Evolutionary conservation across 768 basidiomycete genomes (phyloP), one percentile per base, ranked within the genome.

Genomic region (Tricholoma matsutake): DNA sequence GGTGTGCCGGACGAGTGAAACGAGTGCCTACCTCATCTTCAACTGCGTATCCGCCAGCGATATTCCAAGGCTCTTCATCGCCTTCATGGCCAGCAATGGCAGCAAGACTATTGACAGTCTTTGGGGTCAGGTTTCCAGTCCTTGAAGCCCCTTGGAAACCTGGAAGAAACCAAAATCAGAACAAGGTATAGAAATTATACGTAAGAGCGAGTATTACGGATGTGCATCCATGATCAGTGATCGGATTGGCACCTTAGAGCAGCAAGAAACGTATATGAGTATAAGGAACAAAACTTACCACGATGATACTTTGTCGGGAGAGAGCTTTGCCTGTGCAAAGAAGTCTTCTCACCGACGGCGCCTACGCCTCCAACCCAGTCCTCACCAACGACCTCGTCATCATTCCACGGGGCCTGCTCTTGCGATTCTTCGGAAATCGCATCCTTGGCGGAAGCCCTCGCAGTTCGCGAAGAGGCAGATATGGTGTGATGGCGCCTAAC

Each of bases 11-110:
- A 18, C 14, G 54, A 41, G 18, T 22, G 69, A 6, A 53, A 18
- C 9, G 54, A 41, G 18, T 22, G 69, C 76, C 64, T 63, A 90
- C 91, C 75, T 91, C 89, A 32, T 90, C 89, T 56, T 87, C 87
- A 61, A 84, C 78, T 11, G 73, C 78, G 75, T 71, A 83, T 75
- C 73, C 79, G 34, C 80, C 82, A 41, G 86, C 85, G 45, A 81
- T 77, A 71, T 91, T 89, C 92, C 92, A 94, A 59, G 91, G 89
- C 64, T 93, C 92, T 71, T 94, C 92, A 62, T 92, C 92, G 65
- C 88, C 91, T 66, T 94, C 92, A 68, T 91, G 88, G 43, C 91
- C 91, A 56, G 89, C 86, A 73, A 94, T 94, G 58, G 89, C 89
- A 35, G 89, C 84, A 57, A 94, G 84, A 72, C 90, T 93, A 68